A percentile compares a stretch with the other conserved stretches of the same genome.
phyloP scores from a whole-genome alignment of 345 rosid species.

The Excoecaria cochinchinensis region DNA sequence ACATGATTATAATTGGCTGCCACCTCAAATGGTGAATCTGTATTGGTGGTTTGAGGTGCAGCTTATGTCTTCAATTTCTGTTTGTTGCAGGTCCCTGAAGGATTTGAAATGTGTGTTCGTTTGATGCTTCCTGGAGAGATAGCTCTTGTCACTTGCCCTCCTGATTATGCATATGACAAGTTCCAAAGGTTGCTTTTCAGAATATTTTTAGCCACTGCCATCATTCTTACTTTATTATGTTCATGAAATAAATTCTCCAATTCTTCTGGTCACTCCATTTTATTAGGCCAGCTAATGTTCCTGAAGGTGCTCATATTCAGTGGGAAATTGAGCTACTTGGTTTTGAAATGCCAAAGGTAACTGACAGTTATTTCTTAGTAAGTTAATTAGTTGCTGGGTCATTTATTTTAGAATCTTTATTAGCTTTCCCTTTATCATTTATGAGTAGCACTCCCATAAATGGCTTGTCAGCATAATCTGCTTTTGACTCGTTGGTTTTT shows the following conservation, averaged over 20 bases:
- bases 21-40: background rate
- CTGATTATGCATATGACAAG: slow-evolving; percentile 95
- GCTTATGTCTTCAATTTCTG: background rate
- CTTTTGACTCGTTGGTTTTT: slow-evolving; percentile 1
- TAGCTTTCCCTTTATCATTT: background rate
- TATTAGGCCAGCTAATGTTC: slow-evolving; percentile 73
- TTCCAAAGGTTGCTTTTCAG: slow-evolving; percentile 59
- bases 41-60: background rate
- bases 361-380: slow-evolving; percentile 1
- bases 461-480: background rate
- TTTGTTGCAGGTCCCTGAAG: slow-evolving; percentile 77
- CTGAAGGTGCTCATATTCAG: slow-evolving; percentile 82
- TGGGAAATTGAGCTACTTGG: slow-evolving; percentile 98
- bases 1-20: background rate
- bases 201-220: slow-evolving; percentile 5
- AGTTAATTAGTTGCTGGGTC: background rate
- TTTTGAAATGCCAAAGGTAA: slow-evolving; percentile 93
- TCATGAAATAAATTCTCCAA: background rate
- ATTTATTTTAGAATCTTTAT: background rate
- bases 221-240: slow-evolving; percentile 7
- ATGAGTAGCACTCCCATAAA: background rate
- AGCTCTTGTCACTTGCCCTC: slow-evolving; percentile 91
- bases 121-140: slow-evolving; percentile 92
- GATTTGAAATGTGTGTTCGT: slow-evolving; percentile 96
- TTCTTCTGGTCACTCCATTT: slow-evolving; percentile 16